Conservation (phyloP, 2,329 filamentous ascomycete species). For the Rhytidhysteron rufulum region DNA sequence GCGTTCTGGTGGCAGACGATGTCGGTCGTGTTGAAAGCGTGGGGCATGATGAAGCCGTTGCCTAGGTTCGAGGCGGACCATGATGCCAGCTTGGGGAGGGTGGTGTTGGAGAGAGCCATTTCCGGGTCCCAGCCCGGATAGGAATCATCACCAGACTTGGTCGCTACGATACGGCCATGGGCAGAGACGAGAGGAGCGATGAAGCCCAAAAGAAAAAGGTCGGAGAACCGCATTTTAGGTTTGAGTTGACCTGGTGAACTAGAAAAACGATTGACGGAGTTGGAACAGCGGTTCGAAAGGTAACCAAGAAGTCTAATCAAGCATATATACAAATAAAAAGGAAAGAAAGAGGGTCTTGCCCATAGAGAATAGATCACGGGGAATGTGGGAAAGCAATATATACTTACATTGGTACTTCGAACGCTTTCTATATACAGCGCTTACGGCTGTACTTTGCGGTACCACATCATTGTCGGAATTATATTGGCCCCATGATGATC, state of each 20-base stretch:
- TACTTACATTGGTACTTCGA: too few relatives aligned
- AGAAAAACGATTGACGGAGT: neutral
- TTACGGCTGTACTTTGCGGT: neutral
- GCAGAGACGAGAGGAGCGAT: conserved; percentile 9
- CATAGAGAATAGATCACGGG: neutral
- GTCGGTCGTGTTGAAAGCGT: conserved; percentile 23
- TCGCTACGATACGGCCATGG: conserved; percentile 23
- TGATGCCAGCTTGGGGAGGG: conserved; percentile 13
- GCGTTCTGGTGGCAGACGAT: conserved; percentile 3
- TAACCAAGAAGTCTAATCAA: neutral
- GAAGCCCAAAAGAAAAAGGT: neutral
- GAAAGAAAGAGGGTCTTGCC: neutral
- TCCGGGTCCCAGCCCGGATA: conserved; percentile 24
- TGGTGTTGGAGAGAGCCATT: conserved; percentile 4
- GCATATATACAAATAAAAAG: neutral
- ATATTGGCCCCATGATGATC: neutral
- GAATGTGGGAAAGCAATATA: neutral
- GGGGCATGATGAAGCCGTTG: conserved; percentile 32
- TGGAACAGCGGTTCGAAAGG: too few relatives aligned
- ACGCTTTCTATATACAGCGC: neutral
- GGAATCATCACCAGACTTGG: conserved; percentile 11
- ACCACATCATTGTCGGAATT: neutral
- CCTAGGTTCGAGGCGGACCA: conserved; percentile 34
- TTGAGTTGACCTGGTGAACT: neutral
- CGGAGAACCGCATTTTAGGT: neutral